Evolutionary conservation across 1,139 yeast genomes (phyloP).

Genomic region (Magnusiomyces ingens): DNA sequence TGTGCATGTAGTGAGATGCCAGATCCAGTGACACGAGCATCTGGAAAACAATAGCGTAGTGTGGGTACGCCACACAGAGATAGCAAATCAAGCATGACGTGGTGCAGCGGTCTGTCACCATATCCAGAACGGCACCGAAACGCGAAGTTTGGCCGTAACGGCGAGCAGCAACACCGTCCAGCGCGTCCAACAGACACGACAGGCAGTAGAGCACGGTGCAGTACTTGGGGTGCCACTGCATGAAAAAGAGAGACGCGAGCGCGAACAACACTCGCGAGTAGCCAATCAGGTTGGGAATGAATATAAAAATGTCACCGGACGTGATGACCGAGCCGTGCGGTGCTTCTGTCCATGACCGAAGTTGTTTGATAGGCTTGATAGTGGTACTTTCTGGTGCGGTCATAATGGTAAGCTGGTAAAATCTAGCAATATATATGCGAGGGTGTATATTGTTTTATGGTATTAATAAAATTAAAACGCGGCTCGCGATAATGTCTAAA

Average conservation of each 20-base stretch:
- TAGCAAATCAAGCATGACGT: constrained; percentile 86
- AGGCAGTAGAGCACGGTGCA: constrained; percentile 75
- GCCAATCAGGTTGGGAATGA: constrained; percentile 88
- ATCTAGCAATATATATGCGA: too few relatives aligned
- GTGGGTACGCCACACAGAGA: constrained; percentile 74
- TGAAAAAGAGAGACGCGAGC: constrained; percentile 65
- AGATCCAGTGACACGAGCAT: constrained; percentile 77
- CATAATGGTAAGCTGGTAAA: too few relatives aligned
- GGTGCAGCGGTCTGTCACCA: constrained; percentile 98
- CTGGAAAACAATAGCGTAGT: constrained; percentile 66
- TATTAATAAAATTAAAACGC: background rate
- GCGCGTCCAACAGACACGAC: constrained; percentile 89
- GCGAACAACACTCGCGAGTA: constrained; percentile 79
- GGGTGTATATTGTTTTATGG: background rate
- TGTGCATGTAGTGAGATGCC: constrained; percentile 96
- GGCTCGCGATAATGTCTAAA: background rate
- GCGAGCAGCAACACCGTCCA: constrained; percentile 95
- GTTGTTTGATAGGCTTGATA: background rate
- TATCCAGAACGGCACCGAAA: constrained; percentile 94
- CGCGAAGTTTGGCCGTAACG: constrained; percentile 80
- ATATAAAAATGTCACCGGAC: constrained; percentile 55
- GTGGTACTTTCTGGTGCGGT: background rate
- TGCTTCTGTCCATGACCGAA: constrained; percentile 15
- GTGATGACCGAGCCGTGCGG: constrained; percentile 24
- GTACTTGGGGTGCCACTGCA: constrained; percentile 75